Percentiles rank a stretch among this genome's conserved stretches.
Evolutionary conservation across 352 stramenopile species (phyloP).

Genomic region (Globisporangium okanoganense): DNA sequence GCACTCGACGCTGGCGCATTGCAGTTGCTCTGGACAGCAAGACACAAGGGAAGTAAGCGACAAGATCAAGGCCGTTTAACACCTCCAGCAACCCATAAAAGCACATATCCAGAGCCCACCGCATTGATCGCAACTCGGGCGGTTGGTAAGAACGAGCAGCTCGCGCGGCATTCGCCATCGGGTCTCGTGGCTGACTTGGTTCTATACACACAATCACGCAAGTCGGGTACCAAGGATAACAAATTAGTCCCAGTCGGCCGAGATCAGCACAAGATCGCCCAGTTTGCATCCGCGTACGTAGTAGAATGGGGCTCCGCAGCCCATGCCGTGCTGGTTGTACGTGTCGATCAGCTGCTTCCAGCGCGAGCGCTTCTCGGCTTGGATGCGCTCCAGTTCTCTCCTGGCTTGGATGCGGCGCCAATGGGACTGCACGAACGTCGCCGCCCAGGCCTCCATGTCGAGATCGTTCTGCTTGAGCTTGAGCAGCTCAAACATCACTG

Average conservation of each 20-base stretch:
- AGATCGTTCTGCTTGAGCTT: constrained; percentile 32
- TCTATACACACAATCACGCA: constrained; percentile 45
- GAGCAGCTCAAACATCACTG: constrained; percentile 45
- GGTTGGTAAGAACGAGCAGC: constrained; percentile 72
- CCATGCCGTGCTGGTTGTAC: constrained; percentile 64
- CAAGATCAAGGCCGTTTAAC: neutral
- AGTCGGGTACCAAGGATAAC: neutral
- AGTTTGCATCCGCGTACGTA: constrained; percentile 50
- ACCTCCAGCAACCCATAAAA: neutral
- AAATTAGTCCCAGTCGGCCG: neutral
- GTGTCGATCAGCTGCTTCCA: constrained; percentile 93
- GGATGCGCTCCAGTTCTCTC: constrained; percentile 25
- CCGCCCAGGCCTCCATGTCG: constrained; percentile 68
- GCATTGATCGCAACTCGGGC: constrained; percentile 87
- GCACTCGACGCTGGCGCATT: constrained; percentile 80
- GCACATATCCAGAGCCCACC: constrained; percentile 26
- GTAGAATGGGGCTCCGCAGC: constrained; percentile 87
- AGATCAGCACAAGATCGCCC: neutral
- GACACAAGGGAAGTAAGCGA: neutral
- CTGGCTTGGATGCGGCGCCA: constrained; percentile 49
- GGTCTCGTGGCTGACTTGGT: constrained; percentile 90
- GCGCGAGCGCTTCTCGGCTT: constrained; percentile 42
- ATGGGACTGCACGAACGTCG: constrained; percentile 64
- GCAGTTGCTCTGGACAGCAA: constrained; percentile 28
- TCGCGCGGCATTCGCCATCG: constrained; percentile 89